Evolutionary conservation across 2,329 filamentous ascomycete genomes (phyloP).

Genomic region (Cladobotryum protrusum): DNA sequence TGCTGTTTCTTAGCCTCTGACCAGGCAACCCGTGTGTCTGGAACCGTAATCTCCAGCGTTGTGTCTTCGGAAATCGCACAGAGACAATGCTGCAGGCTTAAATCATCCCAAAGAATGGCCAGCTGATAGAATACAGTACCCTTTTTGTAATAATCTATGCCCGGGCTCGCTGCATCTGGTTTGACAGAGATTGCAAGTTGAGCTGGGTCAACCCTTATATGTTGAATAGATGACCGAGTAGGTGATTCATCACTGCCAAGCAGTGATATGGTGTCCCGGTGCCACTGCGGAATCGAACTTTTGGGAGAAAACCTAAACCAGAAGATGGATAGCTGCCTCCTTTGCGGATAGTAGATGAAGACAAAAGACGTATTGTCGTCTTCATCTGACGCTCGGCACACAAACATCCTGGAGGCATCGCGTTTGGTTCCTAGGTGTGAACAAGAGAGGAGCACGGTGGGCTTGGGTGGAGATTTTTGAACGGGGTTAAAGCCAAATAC

Average conservation of each 20-base stretch:
- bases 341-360: constrained; percentile 27
- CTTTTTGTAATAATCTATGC: constrained; percentile 26
- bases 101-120: constrained; percentile 34
- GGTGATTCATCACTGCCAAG: constrained; percentile 12
- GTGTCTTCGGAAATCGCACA: constrained; percentile 22
- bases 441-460: constrained; percentile 23
- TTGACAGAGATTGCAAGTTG: constrained; percentile 14
- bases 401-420: constrained; percentile 23
- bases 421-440: constrained; percentile 23
- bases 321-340: constrained; percentile 28
- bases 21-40: constrained; percentile 21
- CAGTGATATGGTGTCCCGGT: constrained; percentile 29
- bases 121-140: constrained; percentile 42
- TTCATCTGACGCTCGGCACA: constrained; percentile 19
- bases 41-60: constrained; percentile 21
- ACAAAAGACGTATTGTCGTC: constrained; percentile 23
- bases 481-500: constrained; percentile 21
- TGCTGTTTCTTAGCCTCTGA: constrained; percentile 19
- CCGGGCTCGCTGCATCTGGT: constrained; percentile 16
- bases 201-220: constrained; percentile 24
- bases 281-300: constrained; percentile 28
- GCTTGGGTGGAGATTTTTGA: constrained; percentile 12
- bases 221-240: constrained; percentile 15
- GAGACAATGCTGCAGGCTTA: constrained; percentile 38
- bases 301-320: constrained; percentile 26